These are phyloP conservation scores for Mortierella sp. DNA, from an alignment of 371 early-diverging fungal genomes.

Conservation along the genomic window DNA sequence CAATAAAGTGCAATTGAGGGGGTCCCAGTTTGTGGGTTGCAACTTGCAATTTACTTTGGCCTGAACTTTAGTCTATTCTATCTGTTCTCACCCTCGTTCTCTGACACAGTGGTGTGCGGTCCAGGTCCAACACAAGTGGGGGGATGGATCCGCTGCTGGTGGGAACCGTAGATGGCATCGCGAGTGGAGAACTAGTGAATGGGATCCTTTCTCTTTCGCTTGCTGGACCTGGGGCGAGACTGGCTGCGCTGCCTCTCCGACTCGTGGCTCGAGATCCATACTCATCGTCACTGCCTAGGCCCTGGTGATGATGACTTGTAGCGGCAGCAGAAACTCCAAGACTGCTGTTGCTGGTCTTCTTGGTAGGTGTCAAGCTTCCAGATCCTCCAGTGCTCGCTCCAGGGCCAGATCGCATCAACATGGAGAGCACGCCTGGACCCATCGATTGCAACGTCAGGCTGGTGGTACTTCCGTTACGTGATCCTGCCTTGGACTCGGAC, in stretches of 20 bases:
- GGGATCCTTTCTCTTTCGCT: constrained; percentile 9
- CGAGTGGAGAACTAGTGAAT: constrained; percentile 24
- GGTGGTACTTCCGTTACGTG: constrained; percentile 42
- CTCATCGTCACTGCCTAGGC: constrained; percentile 4
- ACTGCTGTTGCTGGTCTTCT: constrained; percentile 25
- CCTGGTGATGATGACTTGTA: neutral
- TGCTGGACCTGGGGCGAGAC: constrained; percentile 15
- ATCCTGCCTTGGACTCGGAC: constrained; percentile 34
- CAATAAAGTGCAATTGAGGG: too few species aligned
- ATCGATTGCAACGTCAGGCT: constrained; percentile 37
- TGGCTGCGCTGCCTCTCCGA: constrained; percentile 31
- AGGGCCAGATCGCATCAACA: constrained; percentile 44
- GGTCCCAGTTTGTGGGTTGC: too few species aligned
- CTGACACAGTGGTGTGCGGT: constrained; percentile 19
- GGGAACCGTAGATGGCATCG: constrained; percentile 5
- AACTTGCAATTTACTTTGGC: too few species aligned
- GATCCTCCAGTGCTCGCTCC: constrained; percentile 12
- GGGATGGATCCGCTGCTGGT: constrained; percentile 11
- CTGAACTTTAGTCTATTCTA: neutral
- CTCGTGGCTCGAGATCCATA: constrained; percentile 7
- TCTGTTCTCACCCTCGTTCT: neutral
- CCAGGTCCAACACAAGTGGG: constrained; percentile 39
- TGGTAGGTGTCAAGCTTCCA: constrained; percentile 20
- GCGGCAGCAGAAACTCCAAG: constrained; percentile 6
- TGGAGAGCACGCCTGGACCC: constrained; percentile 46